Evolutionary conservation across 2,329 filamentous ascomycete genomes (phyloP), one percentile per base, ranked within the genome.

Genomic region (Xylariaceae sp.): DNA sequence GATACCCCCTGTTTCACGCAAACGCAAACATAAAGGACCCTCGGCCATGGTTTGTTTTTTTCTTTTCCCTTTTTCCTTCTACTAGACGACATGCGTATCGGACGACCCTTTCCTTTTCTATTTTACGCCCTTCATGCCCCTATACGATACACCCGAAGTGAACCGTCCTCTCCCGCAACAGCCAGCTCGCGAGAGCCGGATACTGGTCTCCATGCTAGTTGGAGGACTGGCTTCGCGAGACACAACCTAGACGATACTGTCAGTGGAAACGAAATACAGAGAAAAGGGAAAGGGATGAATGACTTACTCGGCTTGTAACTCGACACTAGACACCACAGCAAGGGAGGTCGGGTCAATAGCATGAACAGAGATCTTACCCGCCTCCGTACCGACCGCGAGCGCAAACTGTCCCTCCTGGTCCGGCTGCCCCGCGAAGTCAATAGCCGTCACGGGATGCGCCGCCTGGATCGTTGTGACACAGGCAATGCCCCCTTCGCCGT

Each of bases 171-270:
- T 54, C 85, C 80, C 18, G 82, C 82, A 59, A 84, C 72, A 3
- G 81, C 82, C 30, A 85, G 68, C 64, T 81, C 76, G 45, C 68
- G 67, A 18, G 59, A 59, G 60, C 59, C 57, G 11, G 55, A 62
- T 11, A 66, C 63, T 4, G 88, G 88, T 62, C 85, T 80, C 89
- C 89, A 92, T 6, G 86, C 79, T 42, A 92, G 75, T 70, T 88
- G 86, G 23, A 84, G 80, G 18, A 90, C 80, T 1, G 86, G 75
- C 69, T 82, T 88, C 23, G 87, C 85, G 1, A 88, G 80, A 49
- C 78, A 82, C 81, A 83, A 61, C 3, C 49, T 51, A 35, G 13
- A 51, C 11, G 18, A 18, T 48, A 30, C 23, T 30, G 45, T 48
- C n/a, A 48, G 45, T 18, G 17, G 17, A 18, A 18, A 18, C 17